Evolutionary conservation across 306 rosid genomes (phyloP), one percentile per base, ranked within the genome.

Genomic region (Pyrus betulifolia): DNA sequence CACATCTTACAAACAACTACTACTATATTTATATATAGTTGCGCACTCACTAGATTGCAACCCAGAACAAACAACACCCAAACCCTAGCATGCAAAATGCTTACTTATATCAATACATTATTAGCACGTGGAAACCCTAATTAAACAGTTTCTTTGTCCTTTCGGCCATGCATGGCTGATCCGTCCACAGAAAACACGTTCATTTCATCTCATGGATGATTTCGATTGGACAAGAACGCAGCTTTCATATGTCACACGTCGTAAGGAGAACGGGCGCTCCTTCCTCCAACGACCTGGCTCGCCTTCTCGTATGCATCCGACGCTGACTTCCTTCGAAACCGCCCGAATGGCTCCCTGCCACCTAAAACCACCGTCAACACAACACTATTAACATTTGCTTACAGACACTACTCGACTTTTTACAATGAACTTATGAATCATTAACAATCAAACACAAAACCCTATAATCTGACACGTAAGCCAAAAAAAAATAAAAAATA

Each of bases 301-400:
- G 87, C 75, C 86, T 91, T 91, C 85, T 85, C 89, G 75, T 76
- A 85, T 3, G 89, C 91, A 66, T 93, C 97, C 45, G 98, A 91
- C 17, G 89, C 23, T 13, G 96, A 93, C 85, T 75, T 88, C 64
- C 97, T 83, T 13, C 96, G 81, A 74, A 89, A 89, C 64, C 95
- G 88, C 71, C 67, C n/a, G 35, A 62, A 86, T 27, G 96, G 68
- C 70, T 91, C 98, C 81, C 84, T 95, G 65, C 82, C 75, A 54
- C 97, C 98, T 81, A 54, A 42, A 5, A 13, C 6, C n/a, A 13
- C n/a, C 74, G 64, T 14, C 38, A 62, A 66, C 21, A 17, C 13
- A 33, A 19, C 51, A 35, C 12, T 23, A 21, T 17, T 45, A 67
- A 70, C 6, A 74, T 49, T 4, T 5, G 21, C 1, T 12, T 1